Conservation (phyloP, 305 asterid genomes). For the Fraxinus latifolia region DNA sequence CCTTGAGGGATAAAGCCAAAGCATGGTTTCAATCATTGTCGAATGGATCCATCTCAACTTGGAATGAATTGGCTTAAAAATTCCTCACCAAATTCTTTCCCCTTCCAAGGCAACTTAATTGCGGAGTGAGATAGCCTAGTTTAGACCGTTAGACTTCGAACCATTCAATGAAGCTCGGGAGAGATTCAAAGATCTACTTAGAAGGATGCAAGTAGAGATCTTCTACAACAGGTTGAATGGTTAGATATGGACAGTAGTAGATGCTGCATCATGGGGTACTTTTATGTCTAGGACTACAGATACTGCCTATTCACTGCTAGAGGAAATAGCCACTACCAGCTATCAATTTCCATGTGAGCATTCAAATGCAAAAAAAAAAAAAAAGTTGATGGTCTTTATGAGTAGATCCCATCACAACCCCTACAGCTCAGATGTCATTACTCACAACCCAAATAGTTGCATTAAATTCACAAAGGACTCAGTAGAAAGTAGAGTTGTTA, state of each 20-base stretch:
- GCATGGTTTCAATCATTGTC: not conserved
- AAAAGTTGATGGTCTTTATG: not conserved
- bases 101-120: not conserved
- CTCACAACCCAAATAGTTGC: not conserved
- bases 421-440: not conserved
- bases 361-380: not conserved
- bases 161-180: not conserved
- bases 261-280: too few relatives aligned
- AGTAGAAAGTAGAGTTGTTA: not conserved
- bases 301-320: too few relatives aligned
- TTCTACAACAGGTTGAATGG: too few relatives aligned
- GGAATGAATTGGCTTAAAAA: not conserved
- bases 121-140: too few relatives aligned
- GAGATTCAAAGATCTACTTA: too few relatives aligned
- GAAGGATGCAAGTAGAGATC: too few relatives aligned
- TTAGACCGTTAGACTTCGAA: not conserved
- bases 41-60: not conserved
- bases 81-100: not conserved
- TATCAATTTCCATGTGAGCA: not conserved
- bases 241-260: too few relatives aligned
- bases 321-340: not conserved
- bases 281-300: too few relatives aligned
- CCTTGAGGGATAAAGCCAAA: not conserved
- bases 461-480: not conserved
- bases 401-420: not conserved